Conservation (phyloP, 805 yeast species). For the Candida qinlingensis region DNA sequence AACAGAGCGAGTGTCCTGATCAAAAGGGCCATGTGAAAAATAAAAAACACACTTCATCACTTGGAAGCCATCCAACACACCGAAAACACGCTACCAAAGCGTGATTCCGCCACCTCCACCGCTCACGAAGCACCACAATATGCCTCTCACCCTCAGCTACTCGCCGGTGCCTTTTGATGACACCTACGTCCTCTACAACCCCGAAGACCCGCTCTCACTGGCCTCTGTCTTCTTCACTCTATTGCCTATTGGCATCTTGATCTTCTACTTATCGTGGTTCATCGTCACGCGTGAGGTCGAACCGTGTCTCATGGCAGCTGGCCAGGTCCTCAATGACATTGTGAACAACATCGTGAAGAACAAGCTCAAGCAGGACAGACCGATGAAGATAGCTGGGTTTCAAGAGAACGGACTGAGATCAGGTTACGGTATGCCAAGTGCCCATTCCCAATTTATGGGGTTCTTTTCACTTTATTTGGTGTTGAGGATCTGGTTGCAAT, state of each 20-base stretch:
- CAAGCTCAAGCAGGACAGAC: constrained; percentile 67
- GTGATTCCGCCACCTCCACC: not conserved
- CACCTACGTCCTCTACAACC: constrained; percentile 77
- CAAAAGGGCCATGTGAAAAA: too few relatives aligned
- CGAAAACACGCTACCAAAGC: too few relatives aligned
- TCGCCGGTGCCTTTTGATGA: constrained; percentile 67
- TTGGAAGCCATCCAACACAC: too few relatives aligned
- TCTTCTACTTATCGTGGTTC: constrained; percentile 81
- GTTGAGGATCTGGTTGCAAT: constrained; percentile 37
- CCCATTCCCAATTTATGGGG: constrained; percentile 95
- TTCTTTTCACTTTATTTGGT: constrained; percentile 59
- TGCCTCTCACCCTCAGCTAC: constrained; percentile 8
- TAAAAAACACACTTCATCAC: too few relatives aligned
- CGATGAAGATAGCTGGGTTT: constrained; percentile 37
- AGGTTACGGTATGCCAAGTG: constrained; percentile 94
- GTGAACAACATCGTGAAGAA: constrained; percentile 65
- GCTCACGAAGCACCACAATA: not conserved
- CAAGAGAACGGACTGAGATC: constrained; percentile 40
- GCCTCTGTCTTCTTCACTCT: constrained; percentile 69
- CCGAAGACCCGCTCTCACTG: constrained; percentile 54
- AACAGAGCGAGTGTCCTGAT: too few relatives aligned
- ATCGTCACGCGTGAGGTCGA: constrained; percentile 78
- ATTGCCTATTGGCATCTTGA: constrained; percentile 71
- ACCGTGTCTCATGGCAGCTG: constrained; percentile 76
- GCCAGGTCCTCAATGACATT: constrained; percentile 77